Evolutionary conservation across 768 basidiomycete genomes (phyloP), one percentile per base, ranked within the genome.

Genomic region (Cytidiella melzeri): DNA sequence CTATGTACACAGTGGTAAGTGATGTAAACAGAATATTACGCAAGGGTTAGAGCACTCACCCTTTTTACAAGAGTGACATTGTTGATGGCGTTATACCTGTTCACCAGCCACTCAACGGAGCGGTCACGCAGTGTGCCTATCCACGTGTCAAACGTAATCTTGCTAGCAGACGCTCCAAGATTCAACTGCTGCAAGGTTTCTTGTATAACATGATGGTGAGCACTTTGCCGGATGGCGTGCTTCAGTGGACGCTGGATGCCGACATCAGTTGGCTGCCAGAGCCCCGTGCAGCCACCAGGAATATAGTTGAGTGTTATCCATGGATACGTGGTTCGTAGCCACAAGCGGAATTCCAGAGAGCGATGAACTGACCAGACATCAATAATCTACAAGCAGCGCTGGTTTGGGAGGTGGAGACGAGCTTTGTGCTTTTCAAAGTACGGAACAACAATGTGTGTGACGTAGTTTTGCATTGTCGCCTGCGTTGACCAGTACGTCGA

Each of bases 311-410:
- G 45, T 18, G 64, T 45, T 28, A 36, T 56, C 43, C 44, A 45
- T 1, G 48, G 38, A 41, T 69, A 65, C 0, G 54, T 56, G 10
- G 43, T 39, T 34, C 52, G 51, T 59, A 74, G 61, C 68, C 67
- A 72, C 0, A 4, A n/a, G 3, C 61, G 52, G 48, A 73, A 73
- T 13, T 63, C 63, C 6, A 48, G 21, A 6, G 65, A 67, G 0
- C 64, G 54, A 47, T 74, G 72, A 13, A 73, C 71, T 0, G 66
- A 64, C 65, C 65, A 70, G 27, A 52, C 45, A 43, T 72, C 66
- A 41, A 70, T 19, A 3, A 53, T 48, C 10, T 58, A 44, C 38
- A n/a, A n/a, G n/a, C n/a, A n/a, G n/a, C 70, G 69, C 6, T 18
- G 24, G 0, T 18, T 3, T 0, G 56, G 61, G 4, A 64, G 55